A percentile compares a stretch with the other conserved stretches of the same genome.
These are phyloP conservation scores for Jaminaea rosea DNA, from an alignment of 1,284 basidiomycete genomes.

Conservation along the genomic window DNA sequence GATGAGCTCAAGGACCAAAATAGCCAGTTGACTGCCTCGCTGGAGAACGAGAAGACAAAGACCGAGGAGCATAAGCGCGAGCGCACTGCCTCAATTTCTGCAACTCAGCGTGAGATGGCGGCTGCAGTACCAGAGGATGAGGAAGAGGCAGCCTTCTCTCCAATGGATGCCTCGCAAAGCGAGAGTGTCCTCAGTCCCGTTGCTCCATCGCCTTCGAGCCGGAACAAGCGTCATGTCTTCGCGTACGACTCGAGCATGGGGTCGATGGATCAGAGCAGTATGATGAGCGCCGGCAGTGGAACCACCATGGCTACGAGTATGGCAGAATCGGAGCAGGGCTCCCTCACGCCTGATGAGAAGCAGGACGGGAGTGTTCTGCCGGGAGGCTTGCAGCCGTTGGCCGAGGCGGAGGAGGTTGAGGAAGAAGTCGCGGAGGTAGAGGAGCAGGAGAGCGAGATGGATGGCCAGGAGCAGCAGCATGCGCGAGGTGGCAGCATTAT, in stretches of 20 bases:
- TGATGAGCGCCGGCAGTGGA: constrained; percentile 14
- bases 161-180: no score
- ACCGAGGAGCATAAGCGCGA: constrained; percentile 3
- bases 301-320: neutral
- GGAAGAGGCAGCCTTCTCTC: neutral
- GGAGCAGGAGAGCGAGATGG: no score
- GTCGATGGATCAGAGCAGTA: constrained; percentile 26
- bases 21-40: neutral
- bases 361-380: constrained; percentile 7
- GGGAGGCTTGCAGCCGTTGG: constrained; percentile 21
- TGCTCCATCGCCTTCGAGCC: constrained; percentile 5
- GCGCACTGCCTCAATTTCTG: neutral
- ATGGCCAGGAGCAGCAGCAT: neutral
- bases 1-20: constrained; percentile 13
- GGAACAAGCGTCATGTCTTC: constrained; percentile 37
- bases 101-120: neutral
- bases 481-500: neutral
- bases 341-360: neutral
- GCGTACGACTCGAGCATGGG: constrained; percentile 40
- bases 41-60: neutral
- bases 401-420: constrained; percentile 28
- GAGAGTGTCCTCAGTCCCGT: no score
- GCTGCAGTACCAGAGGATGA: neutral
- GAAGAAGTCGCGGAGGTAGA: no score
- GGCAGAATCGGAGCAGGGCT: neutral